These are phyloP conservation scores for Oryza nivara DNA, from an alignment of 176 grass and related monocot genomes.

Conservation along the genomic window DNA sequence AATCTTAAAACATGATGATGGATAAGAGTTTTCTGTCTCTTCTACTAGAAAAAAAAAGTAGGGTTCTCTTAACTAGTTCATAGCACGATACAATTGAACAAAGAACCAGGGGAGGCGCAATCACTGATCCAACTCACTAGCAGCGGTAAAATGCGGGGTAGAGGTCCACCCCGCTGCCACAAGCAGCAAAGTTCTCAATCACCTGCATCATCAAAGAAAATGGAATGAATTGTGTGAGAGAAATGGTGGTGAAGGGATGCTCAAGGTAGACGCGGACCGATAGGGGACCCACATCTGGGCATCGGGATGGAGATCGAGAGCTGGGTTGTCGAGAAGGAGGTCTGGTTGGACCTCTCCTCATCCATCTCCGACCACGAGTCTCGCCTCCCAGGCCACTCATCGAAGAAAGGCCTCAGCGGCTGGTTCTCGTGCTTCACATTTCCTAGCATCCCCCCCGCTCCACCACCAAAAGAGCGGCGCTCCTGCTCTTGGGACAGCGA, in stretches of 20 bases:
- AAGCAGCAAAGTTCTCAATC: constrained; percentile 35
- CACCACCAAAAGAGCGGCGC: constrained; percentile 52
- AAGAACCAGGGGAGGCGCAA: not conserved
- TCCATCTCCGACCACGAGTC: constrained; percentile 92
- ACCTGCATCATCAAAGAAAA: constrained; percentile 23
- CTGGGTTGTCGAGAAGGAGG: constrained; percentile 90
- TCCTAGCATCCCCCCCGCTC: constrained; percentile 44
- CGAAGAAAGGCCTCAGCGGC: constrained; percentile 90
- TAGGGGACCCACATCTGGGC: constrained; percentile 60
- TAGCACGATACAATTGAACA: constrained; percentile 14
- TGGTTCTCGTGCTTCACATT: constrained; percentile 81
- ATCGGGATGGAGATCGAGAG: constrained; percentile 94
- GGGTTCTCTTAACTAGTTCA: constrained; percentile 40
- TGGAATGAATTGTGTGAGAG: not conserved
- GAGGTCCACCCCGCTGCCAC: not conserved
- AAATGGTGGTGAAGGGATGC: not conserved
- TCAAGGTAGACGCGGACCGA: not conserved
- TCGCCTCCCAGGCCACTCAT: constrained; percentile 83
- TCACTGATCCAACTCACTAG: not conserved
- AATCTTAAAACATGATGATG: constrained; percentile 10
- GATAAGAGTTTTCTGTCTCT: not conserved
- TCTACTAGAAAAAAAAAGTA: not conserved
- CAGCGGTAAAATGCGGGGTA: not conserved
- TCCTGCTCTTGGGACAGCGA: constrained; percentile 68
- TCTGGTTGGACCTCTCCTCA: constrained; percentile 64